These are phyloP conservation scores for Fonsecaea erecta DNA, from an alignment of 2,329 filamentous ascomycete species.

Conservation along the genomic window DNA sequence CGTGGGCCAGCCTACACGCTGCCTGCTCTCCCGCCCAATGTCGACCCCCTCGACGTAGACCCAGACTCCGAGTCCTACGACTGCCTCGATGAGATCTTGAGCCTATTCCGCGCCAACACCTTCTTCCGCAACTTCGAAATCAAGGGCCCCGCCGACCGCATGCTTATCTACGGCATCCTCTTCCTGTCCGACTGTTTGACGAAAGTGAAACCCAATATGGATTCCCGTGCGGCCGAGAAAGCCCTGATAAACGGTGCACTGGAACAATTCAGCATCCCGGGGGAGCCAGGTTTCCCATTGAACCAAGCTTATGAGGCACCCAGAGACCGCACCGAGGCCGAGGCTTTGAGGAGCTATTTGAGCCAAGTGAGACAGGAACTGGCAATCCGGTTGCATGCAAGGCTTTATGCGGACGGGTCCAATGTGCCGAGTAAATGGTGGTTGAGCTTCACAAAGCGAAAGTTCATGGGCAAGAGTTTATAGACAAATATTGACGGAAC, in stretches of 20 bases:
- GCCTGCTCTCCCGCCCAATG: constrained; percentile 64
- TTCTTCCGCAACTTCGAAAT: constrained; percentile 99
- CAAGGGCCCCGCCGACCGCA: constrained; percentile 89
- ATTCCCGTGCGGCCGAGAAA: constrained; percentile 69
- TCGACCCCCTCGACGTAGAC: constrained; percentile 61
- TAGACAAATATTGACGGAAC: constrained; percentile 45
- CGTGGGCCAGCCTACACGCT: constrained; percentile 94
- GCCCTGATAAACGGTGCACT: constrained; percentile 87
- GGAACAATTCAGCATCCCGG: constrained; percentile 93
- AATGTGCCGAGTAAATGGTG: constrained; percentile 82
- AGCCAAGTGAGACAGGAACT: constrained; percentile 88
- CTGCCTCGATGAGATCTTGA: constrained; percentile 89
- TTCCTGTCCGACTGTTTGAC: constrained; percentile 88
- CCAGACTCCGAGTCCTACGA: constrained; percentile 93
- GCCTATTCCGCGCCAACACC: constrained; percentile 94
- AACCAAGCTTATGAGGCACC: constrained; percentile 97
- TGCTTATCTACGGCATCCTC: constrained; percentile 95
- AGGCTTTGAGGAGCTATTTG: constrained; percentile 80
- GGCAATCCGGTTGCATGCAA: constrained; percentile 76
- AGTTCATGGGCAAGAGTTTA: constrained; percentile 97
- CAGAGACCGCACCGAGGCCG: constrained; percentile 82
- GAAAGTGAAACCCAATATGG: constrained; percentile 80
- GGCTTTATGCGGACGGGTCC: constrained; percentile 77
- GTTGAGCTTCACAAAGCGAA: constrained; percentile 98
- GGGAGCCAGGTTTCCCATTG: constrained; percentile 87